Evolutionary conservation across 495 filamentous ascomycete genomes (phyloP), one percentile per base, ranked within the genome.

Genomic region (Neurospora hispaniola): DNA sequence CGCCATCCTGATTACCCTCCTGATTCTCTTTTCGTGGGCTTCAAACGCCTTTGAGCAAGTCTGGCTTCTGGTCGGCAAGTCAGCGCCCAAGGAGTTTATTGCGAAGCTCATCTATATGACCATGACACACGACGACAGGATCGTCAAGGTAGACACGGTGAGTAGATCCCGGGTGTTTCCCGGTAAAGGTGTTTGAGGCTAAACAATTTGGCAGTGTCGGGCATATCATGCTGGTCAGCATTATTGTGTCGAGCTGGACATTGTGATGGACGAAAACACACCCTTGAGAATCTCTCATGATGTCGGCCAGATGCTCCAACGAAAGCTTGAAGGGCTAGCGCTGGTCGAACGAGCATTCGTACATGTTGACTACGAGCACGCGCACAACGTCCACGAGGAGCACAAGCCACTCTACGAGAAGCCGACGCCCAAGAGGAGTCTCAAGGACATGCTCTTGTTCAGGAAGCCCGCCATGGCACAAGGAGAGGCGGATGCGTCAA

Each of bases 201-300:
- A 31, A 62, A 12, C 23, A 23, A 31, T 8, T 8, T 5, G 16
- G 23, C 48, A 83, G 80, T 84, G 81, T 70, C 84, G 86, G 46
- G 87, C 86, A 43, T 88, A 88, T 75, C 86, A 88, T 78, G 84
- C 85, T 18, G 86, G 87, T 0, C 83, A 86, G 73, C 81, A 86
- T 39, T 87, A 86, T 73, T 88, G 87, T 74, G 86, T 88, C 42
- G 87, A 89, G 74, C 83, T 89, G 35, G 87, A 88, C 75, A 84
- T 88, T 71, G 84, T 89, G 59, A 88, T 88, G 86, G 83, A 86
- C 73, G 83, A 84, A 71, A 80, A 82, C 14, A 76, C 82, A 27
- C 84, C 82, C 4, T 78, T 88, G 7, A 86, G 82, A 68, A 77
- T 86, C 23, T 85, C 85, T 23, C 87, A 89, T 74, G 87, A 88